These are phyloP conservation scores for Pythium myriotylum DNA, from an alignment of 352 stramenopile species.

Conservation along the genomic window DNA sequence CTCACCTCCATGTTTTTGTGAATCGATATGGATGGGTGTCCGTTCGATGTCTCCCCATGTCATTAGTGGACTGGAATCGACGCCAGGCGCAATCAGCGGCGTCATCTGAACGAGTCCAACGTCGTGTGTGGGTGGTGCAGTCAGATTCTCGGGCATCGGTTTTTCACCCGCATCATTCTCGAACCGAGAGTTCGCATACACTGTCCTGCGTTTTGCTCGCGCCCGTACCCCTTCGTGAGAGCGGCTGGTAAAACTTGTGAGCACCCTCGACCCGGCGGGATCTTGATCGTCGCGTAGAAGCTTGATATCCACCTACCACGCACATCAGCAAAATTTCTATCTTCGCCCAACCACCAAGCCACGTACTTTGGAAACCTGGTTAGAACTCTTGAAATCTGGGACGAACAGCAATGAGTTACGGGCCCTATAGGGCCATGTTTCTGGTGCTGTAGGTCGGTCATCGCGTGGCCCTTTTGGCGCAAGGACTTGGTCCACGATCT, in stretches of 20 bases:
- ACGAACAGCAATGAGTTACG: slow-evolving; percentile 80
- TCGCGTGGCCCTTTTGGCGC: slow-evolving; percentile 51
- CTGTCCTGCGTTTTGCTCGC: slow-evolving; percentile 45
- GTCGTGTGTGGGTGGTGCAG: background rate
- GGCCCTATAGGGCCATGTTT: slow-evolving; percentile 76
- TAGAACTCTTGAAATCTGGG: slow-evolving; percentile 58
- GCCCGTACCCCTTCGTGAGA: background rate
- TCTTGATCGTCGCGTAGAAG: no score
- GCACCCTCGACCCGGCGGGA: no score
- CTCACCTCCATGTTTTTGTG: slow-evolving; percentile 42
- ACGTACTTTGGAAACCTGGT: slow-evolving; percentile 65
- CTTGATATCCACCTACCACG: no score
- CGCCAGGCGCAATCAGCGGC: slow-evolving; percentile 65
- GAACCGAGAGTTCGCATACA: slow-evolving; percentile 83
- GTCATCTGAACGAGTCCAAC: slow-evolving; percentile 75
- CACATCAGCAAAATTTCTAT: no score
- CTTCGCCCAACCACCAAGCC: no score
- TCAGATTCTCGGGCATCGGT: background rate
- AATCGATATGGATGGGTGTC: slow-evolving; percentile 65
- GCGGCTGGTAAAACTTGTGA: no score
- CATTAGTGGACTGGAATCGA: slow-evolving; percentile 79
- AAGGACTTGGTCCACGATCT: slow-evolving; percentile 53
- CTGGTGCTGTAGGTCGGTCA: slow-evolving; percentile 58
- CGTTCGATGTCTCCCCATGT: slow-evolving; percentile 87
- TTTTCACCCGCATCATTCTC: background rate